Evolutionary conservation across 768 basidiomycete species (phyloP), one percentile per base, ranked within the genome.

Genomic region (Lactarius indigo): DNA sequence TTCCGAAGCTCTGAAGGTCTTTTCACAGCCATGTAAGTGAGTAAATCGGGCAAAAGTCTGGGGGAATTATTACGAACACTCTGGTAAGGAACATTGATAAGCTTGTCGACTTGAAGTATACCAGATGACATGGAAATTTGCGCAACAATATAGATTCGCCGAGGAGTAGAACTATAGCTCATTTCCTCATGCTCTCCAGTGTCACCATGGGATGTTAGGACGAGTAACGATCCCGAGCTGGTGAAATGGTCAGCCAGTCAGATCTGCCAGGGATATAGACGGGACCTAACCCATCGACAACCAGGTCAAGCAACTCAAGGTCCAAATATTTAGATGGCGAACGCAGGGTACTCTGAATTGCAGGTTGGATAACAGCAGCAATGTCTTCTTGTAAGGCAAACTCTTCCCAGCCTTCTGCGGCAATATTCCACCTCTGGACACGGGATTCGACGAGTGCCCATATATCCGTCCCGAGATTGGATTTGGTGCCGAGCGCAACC

Each of bases 301-400:
- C 84, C 39, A 92, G 70, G 78, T 93, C 91, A 56, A 92, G 77
- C 47, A 92, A 75, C 73, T 94, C 92, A 4, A 94, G 76, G 70
- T 92, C 90, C 50, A 91, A 76, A 64, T 81, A 79, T 8, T 82
- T 78, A 12, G 72, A 63, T 30, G 80, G 79, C 12, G 69, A 71
- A 1, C 75, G 73, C 59, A 84, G 79, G 0, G 77, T 77, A 39
- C 78, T 76, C 47, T 82, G 75, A 26, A 91, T 75, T 23, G 83
- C 84, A 1, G 78, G 73, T 7, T 79, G 78, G 12, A 88, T 76
- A 23, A 84, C 76, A 0, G 71, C 78, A 0, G 80, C 78, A n/a
- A 90, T 72, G 67, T 90, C 87, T 52, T 78, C 76, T 68, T 91
- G 88, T 41, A 82, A 64, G 2, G 81, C 71, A 31, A 89, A 72